Conservation (phyloP, 306 rosid genomes). For the Citrullus mucosospermus region DNA sequence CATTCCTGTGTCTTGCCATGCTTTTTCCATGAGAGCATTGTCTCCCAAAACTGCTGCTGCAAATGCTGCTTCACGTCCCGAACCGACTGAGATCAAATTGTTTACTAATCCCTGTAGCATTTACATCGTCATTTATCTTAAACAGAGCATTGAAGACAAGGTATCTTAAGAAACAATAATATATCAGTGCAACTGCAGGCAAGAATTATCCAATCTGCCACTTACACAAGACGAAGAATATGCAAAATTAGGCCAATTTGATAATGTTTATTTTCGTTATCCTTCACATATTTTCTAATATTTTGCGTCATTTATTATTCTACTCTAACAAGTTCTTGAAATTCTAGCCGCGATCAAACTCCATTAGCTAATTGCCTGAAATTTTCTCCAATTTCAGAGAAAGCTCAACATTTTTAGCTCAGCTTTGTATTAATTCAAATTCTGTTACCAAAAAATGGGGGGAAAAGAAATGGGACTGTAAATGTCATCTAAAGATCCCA, state of each 20-base stretch:
- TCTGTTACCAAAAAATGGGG: background rate
- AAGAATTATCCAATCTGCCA: background rate
- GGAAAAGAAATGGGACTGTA: background rate
- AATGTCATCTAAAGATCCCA: background rate
- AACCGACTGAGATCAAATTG: constrained; percentile 71
- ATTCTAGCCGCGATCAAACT: background rate
- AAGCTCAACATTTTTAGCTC: background rate
- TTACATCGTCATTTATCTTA: background rate
- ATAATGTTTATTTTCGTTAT: background rate
- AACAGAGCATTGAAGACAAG: background rate
- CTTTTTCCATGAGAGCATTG: constrained; percentile 96
- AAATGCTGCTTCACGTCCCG: constrained; percentile 98
- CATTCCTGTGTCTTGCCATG: constrained; percentile 99
- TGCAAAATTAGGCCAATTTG: background rate
- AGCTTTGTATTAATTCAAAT: background rate
- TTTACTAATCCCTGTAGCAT: constrained; percentile 65
- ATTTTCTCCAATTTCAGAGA: no score
- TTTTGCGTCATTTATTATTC: background rate
- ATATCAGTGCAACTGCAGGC: background rate
- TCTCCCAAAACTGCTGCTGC: constrained; percentile 94
- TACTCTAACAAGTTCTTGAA: background rate
- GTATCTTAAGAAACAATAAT: background rate
- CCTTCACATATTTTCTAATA: background rate
- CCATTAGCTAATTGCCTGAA: no score
- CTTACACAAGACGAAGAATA: background rate